Evolutionary conservation across 2,329 filamentous ascomycete genomes (phyloP), one percentile per base, ranked within the genome.

Genomic region (Trichoderma guizhouense): DNA sequence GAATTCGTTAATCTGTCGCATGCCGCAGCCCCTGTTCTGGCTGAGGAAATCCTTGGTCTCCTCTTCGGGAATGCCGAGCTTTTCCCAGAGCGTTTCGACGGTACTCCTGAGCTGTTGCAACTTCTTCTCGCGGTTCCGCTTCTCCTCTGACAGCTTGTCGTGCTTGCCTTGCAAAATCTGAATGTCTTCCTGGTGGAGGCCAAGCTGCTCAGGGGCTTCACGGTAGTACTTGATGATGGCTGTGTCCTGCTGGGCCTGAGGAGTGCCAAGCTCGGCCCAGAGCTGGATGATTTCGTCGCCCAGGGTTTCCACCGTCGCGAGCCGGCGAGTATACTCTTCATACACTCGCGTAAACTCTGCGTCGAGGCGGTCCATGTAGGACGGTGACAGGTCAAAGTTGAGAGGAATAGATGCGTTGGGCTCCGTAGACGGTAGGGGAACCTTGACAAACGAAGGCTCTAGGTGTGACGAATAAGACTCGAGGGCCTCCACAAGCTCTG

Each of bases 401-500:
- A 94, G 89, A 1, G 95, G 89, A 51, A 97, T 87, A 14, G 91
- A 90, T 60, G 93, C 90, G 75, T 93, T 92, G 6, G 92, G 90
- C 1, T 89, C 89, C 3, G 92, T 94, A 0, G 95, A 95, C 2
- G 96, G 96, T 7, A 99, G 88, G 53, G 91, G 88, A 78, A 98
- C 91, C 78, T 91, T 89, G 75, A 98, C 89, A 80, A 98, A 98
- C 3, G 92, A 92, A 12, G 93, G 85, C 81, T 99, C 96, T 61
- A 99, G 92, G 80, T 98, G 96, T 11, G 93, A 97, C 1, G 96
- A 97, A 81, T 98, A 99, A 6, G 95, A 98, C 80, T 97, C 92
- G 65, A 99, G 91, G 5, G 95, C 95, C 82, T 97, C 90, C 28
- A 94, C 94, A 74, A 99, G 92, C 86, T 98, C 94, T 97, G 76